Conservation (phyloP, 176 grass and related monocot species). For the Panicum miliaceum region DNA sequence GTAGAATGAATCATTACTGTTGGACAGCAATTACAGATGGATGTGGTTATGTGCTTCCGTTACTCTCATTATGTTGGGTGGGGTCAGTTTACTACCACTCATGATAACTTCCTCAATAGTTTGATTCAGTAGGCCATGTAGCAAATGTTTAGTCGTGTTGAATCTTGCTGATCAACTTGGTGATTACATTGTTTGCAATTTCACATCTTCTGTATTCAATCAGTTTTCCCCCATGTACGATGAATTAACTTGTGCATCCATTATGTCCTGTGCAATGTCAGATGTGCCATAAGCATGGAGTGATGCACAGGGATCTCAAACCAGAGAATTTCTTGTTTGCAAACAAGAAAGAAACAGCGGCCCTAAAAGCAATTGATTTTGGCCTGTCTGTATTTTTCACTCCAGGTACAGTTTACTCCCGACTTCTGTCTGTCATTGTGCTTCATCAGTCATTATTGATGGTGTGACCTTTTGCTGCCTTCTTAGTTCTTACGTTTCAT, state of each 20-base stretch:
- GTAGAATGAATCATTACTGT: constrained; percentile 36
- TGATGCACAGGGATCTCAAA: constrained; percentile 92
- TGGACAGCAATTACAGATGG: constrained; percentile 2
- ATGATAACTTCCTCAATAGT: constrained; percentile 8
- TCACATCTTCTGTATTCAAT: not conserved
- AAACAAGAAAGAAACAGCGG: constrained; percentile 82
- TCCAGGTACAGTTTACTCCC: constrained; percentile 54
- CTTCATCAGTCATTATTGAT: constrained; percentile 13
- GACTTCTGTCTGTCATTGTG: not conserved
- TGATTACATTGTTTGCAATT: not conserved
- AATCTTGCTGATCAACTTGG: constrained; percentile 7
- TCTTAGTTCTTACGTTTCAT: not conserved
- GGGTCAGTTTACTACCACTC: constrained; percentile 9
- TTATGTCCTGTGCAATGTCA: constrained; percentile 43
- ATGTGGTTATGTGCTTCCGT: not conserved
- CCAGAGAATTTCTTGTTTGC: constrained; percentile 96
- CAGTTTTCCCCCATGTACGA: not conserved
- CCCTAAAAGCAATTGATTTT: constrained; percentile 88
- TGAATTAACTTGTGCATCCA: constrained; percentile 32
- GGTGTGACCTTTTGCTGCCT: constrained; percentile 1
- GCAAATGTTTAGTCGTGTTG: not conserved
- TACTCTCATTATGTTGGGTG: constrained; percentile 11
- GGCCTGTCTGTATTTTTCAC: constrained; percentile 89
- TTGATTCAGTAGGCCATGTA: not conserved
- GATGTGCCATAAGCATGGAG: constrained; percentile 91